A percentile compares a stretch with the other conserved stretches of the same genome.
phyloP scores from a whole-genome alignment of 495 filamentous ascomycete species.

The Aspergillus indologenus region DNA sequence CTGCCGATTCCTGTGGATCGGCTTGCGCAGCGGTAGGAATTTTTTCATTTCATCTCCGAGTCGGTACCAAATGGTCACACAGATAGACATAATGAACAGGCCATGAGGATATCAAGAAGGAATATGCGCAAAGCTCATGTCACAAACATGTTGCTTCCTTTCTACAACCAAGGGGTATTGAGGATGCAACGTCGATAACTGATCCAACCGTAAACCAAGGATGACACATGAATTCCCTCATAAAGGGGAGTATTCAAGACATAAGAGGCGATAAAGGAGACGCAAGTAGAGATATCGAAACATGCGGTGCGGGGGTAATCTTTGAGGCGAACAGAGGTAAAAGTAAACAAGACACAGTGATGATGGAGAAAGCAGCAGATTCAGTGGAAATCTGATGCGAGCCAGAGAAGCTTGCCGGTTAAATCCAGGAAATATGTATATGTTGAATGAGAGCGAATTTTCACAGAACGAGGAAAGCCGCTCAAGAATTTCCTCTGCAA shows the following conservation, averaged over 20 bases:
- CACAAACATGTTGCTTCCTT: conserved; percentile 1
- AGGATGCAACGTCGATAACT: not conserved
- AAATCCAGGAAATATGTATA: not conserved
- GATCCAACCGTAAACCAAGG: not conserved
- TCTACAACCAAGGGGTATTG: not conserved
- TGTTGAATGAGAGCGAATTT: conserved; percentile 3
- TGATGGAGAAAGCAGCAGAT: conserved; percentile 1
- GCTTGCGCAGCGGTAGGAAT: not conserved
- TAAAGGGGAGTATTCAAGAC: not conserved
- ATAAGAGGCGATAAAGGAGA: not conserved
- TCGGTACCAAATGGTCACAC: not conserved
- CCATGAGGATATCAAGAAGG: conserved; percentile 15
- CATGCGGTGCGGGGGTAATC: not conserved
- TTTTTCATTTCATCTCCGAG: not conserved
- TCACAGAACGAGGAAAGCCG: conserved; percentile 16
- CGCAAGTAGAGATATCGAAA: not conserved
- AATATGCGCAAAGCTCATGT: not conserved
- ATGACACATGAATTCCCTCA: not conserved
- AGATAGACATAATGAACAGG: conserved; percentile 5
- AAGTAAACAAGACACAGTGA: not conserved
- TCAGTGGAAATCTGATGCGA: not conserved
- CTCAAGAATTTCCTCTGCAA: conserved; percentile 7
- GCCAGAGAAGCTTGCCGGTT: not conserved
- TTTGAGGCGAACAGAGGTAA: not conserved
- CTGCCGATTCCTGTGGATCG: not conserved